Evolutionary conservation across 441 rosid species (phyloP), one percentile per base, ranked within the genome.

Genomic region (Mallotus repandus): DNA sequence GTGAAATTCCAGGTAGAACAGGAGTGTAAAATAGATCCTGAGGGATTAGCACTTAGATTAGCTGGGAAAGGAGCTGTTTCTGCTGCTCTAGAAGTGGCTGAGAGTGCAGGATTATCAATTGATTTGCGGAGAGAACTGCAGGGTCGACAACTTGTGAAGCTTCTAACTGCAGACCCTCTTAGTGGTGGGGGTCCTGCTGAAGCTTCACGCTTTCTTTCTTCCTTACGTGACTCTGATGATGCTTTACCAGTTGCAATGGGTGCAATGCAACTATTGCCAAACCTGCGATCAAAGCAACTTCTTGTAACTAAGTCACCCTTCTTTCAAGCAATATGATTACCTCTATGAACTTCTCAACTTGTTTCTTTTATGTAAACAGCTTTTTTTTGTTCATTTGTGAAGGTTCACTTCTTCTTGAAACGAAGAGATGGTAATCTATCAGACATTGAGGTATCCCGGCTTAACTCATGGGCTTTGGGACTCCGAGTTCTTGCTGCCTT

Each of bases 151-250:
- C 98, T 96, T 81, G 99, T 96, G 84, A 96, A 93, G 83, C 98
- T 93, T 88, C 92, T 96, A 43, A 96, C 97, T 69, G 91, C 96
- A 69, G 98, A 96, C 77, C 99, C 99, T 77, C 94, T 96, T 72
- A 96, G 80, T 79, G 99, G 99, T 63, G 99, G 99, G 72, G 99
- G 98, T 81, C 99, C 99, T 74, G 97, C 99, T n/a, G 98, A 96
- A 89, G 99, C 99, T 45, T 96, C 99, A 55, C 93, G 99, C 67
- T 96, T 96, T 86, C 87, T 96, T n/a, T 96, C 99, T 41, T 96
- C 98, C 38, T 81, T 96, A 57, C 89, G 91, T 79, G 97, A 91
- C 76, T 89, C 99, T 50, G 89, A 95, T 79, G 99, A 96, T 86
- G 99, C 97, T 66, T 82, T 93, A 75, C 94, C 97, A 52, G 99